phyloP scores from a whole-genome alignment of 257 asterid species.

The Fraxinus excelsior region DNA sequence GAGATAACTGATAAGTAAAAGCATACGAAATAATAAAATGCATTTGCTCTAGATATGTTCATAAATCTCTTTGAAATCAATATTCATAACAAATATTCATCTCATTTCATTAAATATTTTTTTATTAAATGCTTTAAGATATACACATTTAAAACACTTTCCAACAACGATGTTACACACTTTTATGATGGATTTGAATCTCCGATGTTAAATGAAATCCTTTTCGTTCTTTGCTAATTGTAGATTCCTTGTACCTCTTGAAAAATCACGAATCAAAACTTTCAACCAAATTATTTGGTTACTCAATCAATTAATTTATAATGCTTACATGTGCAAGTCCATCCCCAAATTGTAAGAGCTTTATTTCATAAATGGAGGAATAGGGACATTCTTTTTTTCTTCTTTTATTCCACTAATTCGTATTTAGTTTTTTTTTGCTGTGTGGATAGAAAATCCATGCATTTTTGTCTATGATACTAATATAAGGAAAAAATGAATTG shows the following conservation, averaged over 20 bases:
- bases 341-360: not conserved
- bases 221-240: not conserved
- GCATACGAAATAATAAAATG: too few species aligned
- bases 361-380: too few species aligned
- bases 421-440: too few species aligned
- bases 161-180: not conserved
- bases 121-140: not conserved
- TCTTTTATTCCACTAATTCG: too few species aligned
- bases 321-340: not conserved
- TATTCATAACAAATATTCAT: not conserved
- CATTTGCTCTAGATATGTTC: too few species aligned
- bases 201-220: not conserved
- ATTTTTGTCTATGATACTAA: too few species aligned
- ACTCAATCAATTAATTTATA: not conserved
- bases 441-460: too few species aligned
- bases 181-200: too few species aligned
- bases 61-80: not conserved
- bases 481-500: too few species aligned
- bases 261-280: not conserved
- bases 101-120: not conserved
- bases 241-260: not conserved
- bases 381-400: too few species aligned
- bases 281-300: not conserved
- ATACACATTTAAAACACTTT: not conserved
- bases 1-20: too few species aligned